phyloP scores from a whole-genome alignment of 495 filamentous ascomycete genomes.

The Apodospora peruviana region DNA sequence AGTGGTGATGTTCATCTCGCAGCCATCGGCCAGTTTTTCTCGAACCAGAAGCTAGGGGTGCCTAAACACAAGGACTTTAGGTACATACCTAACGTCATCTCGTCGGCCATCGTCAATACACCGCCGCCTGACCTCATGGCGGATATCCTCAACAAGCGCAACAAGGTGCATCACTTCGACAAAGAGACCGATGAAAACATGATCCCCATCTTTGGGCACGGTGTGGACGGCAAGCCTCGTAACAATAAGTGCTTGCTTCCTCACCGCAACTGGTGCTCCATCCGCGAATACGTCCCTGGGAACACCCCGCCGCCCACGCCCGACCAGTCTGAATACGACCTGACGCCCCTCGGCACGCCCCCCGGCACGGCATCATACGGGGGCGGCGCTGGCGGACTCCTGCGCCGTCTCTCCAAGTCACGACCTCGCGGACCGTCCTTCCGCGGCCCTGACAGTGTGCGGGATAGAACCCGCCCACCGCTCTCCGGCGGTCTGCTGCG shows the following conservation, averaged over 20 bases:
- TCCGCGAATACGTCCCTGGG: slow-evolving; percentile 74
- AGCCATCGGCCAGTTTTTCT: slow-evolving; percentile 92
- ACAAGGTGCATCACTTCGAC: slow-evolving; percentile 87
- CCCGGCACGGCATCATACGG: slow-evolving; percentile 11
- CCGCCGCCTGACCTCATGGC: slow-evolving; percentile 86
- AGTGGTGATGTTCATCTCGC: slow-evolving; percentile 94
- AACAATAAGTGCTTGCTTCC: slow-evolving; percentile 92
- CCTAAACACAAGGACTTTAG: slow-evolving; percentile 85
- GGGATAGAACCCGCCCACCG: slow-evolving; percentile 26
- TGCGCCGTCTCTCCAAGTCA: slow-evolving; percentile 35
- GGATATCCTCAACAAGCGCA: slow-evolving; percentile 87
- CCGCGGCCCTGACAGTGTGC: slow-evolving; percentile 18
- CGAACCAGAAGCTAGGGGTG: slow-evolving; percentile 71
- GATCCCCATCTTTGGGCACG: slow-evolving; percentile 84
- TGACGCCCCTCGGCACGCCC: slow-evolving; percentile 26
- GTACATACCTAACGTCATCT: slow-evolving; percentile 89
- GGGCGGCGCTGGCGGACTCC: slow-evolving; percentile 15
- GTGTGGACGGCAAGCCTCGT: slow-evolving; percentile 80
- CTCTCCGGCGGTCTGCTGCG: slow-evolving; percentile 28
- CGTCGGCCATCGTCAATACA: slow-evolving; percentile 84
- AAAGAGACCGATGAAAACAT: slow-evolving; percentile 86
- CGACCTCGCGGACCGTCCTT: slow-evolving; percentile 21
- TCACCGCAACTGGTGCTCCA: slow-evolving; percentile 88
- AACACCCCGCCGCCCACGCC: slow-evolving; percentile 66
- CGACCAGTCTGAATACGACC: slow-evolving; percentile 34